A percentile compares a stretch with the other conserved stretches of the same genome.
These are phyloP conservation scores for Diacronema lutheri DNA, from an alignment of 78 protist genomes.

Conservation along the genomic window DNA sequence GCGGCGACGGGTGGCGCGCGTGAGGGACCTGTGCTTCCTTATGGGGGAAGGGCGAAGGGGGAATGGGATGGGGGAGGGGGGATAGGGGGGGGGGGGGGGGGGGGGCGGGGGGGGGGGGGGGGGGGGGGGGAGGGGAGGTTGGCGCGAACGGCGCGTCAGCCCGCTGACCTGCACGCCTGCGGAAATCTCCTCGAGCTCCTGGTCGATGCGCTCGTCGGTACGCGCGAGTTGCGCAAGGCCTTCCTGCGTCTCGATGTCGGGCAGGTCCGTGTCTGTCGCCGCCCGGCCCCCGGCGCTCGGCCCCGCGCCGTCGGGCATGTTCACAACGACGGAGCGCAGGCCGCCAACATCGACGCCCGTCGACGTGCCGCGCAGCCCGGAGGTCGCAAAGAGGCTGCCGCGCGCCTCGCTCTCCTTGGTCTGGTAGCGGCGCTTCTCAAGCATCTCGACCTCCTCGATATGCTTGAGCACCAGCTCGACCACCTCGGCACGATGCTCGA, in stretches of 20 bases:
- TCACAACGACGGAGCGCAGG: background rate
- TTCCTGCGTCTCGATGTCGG: background rate
- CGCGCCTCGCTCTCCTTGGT: background rate
- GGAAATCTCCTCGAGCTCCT: background rate
- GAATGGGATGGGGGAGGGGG: no score
- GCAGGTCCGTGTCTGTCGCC: background rate
- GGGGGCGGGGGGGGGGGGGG: no score
- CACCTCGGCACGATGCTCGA: background rate
- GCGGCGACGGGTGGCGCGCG: no score
- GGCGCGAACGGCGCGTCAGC: no score
- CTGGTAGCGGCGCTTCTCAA: background rate
- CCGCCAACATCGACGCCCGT: background rate
- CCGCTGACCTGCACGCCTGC: background rate
- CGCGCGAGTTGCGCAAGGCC: background rate
- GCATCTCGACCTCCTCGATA: background rate
- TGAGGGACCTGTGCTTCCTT: no score
- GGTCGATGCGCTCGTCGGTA: background rate
- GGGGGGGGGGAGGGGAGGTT: no score
- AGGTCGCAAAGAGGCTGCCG: background rate
- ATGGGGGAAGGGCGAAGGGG: no score
- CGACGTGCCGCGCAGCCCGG: background rate
- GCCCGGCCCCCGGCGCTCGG: background rate
- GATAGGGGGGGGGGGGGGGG: no score
- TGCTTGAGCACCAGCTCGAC: background rate
- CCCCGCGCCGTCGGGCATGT: no score